These are phyloP conservation scores for Saccharum spontaneum DNA, from an alignment of 176 grass and related monocot species.

Conservation along the genomic window DNA sequence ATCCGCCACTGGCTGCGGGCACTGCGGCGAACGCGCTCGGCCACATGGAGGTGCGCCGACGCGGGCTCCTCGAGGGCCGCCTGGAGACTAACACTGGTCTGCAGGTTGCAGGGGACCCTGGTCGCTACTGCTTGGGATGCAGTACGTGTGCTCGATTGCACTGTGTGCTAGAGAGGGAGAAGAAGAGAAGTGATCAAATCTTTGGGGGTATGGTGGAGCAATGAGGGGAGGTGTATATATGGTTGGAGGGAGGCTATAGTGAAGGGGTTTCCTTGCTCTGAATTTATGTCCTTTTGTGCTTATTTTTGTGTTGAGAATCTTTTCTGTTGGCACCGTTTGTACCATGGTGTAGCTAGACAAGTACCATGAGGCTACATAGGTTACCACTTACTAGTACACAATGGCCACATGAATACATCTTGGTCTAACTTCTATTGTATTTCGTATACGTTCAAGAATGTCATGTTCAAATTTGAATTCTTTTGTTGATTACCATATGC, in stretches of 20 bases:
- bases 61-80: constrained; percentile 25
- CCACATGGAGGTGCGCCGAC: not conserved
- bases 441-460: not conserved
- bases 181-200: too few species aligned
- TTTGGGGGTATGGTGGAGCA: too few species aligned
- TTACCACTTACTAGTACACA: not conserved
- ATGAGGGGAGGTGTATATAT: not conserved
- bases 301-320: not conserved
- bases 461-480: not conserved
- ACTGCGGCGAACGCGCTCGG: not conserved
- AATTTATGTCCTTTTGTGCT: not conserved
- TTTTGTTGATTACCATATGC: too few species aligned
- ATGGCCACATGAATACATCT: not conserved
- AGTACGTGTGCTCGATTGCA: too few species aligned
- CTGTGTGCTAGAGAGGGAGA: too few species aligned
- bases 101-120: too few species aligned
- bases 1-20: too few species aligned
- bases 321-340: not conserved
- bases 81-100: constrained; percentile 43
- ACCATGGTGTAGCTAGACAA: not conserved
- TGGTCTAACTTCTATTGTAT: not conserved
- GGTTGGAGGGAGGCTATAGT: not conserved
- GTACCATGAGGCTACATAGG: not conserved
- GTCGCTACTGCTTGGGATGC: too few species aligned
- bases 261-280: not conserved